These are phyloP conservation scores for Ganoderma leucocontextum DNA, from an alignment of 1,284 basidiomycete genomes.

Conservation along the genomic window DNA sequence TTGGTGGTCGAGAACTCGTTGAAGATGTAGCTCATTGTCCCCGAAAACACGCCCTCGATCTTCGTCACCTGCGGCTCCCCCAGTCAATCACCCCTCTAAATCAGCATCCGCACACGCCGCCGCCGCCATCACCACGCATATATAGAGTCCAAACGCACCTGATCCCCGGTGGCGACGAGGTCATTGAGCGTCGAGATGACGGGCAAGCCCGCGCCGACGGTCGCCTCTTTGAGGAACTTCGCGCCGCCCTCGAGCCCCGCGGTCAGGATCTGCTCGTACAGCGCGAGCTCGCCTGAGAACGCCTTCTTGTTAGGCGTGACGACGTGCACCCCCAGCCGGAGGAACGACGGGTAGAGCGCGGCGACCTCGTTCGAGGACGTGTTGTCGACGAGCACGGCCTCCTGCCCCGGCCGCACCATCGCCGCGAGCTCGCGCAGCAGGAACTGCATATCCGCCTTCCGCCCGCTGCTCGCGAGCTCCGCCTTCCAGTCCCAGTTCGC, in stretches of 20 bases:
- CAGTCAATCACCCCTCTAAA: not conserved
- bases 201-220: constrained; percentile 96
- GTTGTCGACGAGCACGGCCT: constrained; percentile 91
- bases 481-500: constrained; percentile 51
- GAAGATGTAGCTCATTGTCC: constrained; percentile 99
- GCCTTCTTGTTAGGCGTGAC: constrained; percentile 99
- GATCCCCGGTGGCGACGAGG: constrained; percentile 91
- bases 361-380: constrained; percentile 91
- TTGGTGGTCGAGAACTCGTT: constrained; percentile 88
- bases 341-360: constrained; percentile 83
- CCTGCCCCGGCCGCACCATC: constrained; percentile 56
- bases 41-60: constrained; percentile 91
- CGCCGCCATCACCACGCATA: not conserved
- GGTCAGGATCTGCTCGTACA: constrained; percentile 78
- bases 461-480: constrained; percentile 50
- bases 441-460: constrained; percentile 54
- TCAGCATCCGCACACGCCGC: constrained; percentile 7
- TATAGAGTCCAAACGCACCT: constrained; percentile 53
- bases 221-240: constrained; percentile 89
- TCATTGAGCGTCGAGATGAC: constrained; percentile 94
- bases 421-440: constrained; percentile 55
- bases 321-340: constrained; percentile 84
- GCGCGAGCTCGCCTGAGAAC: constrained; percentile 77
- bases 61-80: constrained; percentile 62
- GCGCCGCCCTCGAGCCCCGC: constrained; percentile 65